These are phyloP conservation scores for Plasmodium malariae DNA, from an alignment of 169 alveolate species.

Conservation along the genomic window DNA sequence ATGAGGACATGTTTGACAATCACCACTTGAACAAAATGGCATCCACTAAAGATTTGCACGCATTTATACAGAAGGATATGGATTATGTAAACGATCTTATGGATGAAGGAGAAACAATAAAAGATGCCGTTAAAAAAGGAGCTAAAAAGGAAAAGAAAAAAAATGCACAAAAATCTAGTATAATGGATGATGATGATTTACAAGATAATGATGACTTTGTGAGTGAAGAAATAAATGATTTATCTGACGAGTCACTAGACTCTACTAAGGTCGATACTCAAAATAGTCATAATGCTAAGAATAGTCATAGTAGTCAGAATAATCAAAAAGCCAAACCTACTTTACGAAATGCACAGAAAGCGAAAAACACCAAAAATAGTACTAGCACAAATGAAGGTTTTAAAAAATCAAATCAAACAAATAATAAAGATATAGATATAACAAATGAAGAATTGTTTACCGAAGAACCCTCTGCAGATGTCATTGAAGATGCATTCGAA, in stretches of 20 bases:
- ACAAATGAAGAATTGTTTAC: slow-evolving; percentile 11
- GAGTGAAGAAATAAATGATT: slow-evolving; percentile 19
- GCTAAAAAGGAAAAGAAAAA: neutral
- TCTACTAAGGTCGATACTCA: slow-evolving; percentile 10
- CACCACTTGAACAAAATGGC: slow-evolving; percentile 20
- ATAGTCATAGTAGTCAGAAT: too few relatives aligned
- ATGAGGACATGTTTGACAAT: slow-evolving; percentile 43
- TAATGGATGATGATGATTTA: neutral
- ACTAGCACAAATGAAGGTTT: too few relatives aligned
- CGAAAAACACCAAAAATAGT: neutral
- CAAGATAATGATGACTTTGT: neutral
- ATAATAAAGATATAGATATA: neutral
- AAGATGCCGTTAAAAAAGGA: slow-evolving; percentile 38
- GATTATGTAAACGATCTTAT: slow-evolving; percentile 19
- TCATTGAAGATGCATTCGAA: neutral
- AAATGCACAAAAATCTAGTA: neutral
- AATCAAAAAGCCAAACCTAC: neutral
- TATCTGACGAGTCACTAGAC: slow-evolving; percentile 12
- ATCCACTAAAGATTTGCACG: neutral
- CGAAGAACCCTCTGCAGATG: slow-evolving; percentile 5
- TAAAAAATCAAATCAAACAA: too few relatives aligned
- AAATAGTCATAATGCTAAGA: too few relatives aligned
- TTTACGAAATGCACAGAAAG: neutral
- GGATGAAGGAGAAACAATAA: slow-evolving; percentile 26
- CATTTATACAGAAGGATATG: slow-evolving; percentile 46